Evolutionary conservation across 805 yeast genomes (phyloP), one percentile per base, ranked within the genome.

Genomic region (Blastobotrys attinorum): DNA sequence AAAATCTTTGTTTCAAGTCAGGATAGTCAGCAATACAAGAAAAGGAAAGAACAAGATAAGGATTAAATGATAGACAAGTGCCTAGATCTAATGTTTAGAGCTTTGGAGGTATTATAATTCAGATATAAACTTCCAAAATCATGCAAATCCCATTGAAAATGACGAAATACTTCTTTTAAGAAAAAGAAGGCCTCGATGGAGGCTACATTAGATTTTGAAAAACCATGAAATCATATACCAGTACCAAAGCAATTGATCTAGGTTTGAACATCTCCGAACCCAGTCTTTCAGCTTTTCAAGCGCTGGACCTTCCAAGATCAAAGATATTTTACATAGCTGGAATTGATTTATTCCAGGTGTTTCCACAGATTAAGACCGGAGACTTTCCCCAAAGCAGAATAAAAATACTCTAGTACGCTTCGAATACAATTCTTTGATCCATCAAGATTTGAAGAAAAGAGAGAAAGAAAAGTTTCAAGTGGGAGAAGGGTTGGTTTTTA

Each of bases 321-420:
- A n/a, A n/a, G n/a, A n/a, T 31, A 15, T 31, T 17, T 31, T 3
- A 8, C 6, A 21, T 16, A 22, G 29, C 20, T 13, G 25, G 22
- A 13, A 6, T 22, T 7, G 29, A 36, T 11, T 21, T 15, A 18
- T 22, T 22, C 25, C 39, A 10, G 8, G 22, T 18, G 39, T 13
- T 13, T 13, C 29, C 15, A 18, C 29, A 22, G 20, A 31, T 25
- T 35, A 32, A 47, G 53, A 53, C 61, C 61, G 61, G 61, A 56
- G 61, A 57, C 61, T 57, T 57, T 57, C 59, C 61, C 61, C 59
- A 50, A 57, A 57, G 61, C 60, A 46, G 51, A 34, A 50, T 41
- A 43, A 31, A 13, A n/a, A 23, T n/a, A 23, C 54, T 51, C 37
- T 20, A 35, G 59, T 55, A 44, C 22, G 61, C 61, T 57, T 55